Base-by-base conservation (phyloP, 352 stramenopile genomes). In the Phytophthora citrophthora region DNA sequence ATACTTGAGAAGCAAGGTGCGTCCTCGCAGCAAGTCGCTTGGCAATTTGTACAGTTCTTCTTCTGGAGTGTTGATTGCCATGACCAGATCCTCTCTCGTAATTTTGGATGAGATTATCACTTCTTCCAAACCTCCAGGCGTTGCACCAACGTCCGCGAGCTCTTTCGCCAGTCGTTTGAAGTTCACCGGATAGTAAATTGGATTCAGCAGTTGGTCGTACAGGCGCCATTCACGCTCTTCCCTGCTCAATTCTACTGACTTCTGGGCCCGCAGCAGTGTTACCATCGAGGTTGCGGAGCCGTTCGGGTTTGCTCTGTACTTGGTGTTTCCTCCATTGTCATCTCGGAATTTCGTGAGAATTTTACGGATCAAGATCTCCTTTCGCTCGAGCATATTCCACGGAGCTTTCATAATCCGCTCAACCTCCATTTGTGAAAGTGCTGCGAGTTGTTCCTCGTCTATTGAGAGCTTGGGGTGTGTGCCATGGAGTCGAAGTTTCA, bases 361-460 rank as follows among this genome's bases (percentile, higher is more conserved):
- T 60, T 94, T 94, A 6, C 86, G 81, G 4, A 91, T 65, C 47
- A 84, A 39, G 16, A 94, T 91, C 61, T 94, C 86, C 46, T 88
- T 90, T 10, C 80, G 71, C 57, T 88, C 77, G 1, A 94, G 63
- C 24, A 89, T 26, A 65, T 94, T 93, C 77, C 83, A 92, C 2
- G 81, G 81, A 27, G 80, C 76, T 55, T 84, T 88, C 51, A 93
- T 68, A 34, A 94, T 86, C 2, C 83, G 76, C 4, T 93, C 77
- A 3, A 94, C 34, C 36, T 94, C 83, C 54, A 86, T 68, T 46
- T 79, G 67, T 3, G 83, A 91, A 10, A 91, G 58, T 38, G 75
- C 68, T 3, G 83, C 79, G 9, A 91, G 68, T 38, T 84, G 58
- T 52, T 89, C 72, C 61, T 94, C 86, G 36, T 89, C 78, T 12